These are phyloP conservation scores for Chlorociboria aeruginascens DNA, from an alignment of 495 filamentous ascomycete species.

Conservation along the genomic window DNA sequence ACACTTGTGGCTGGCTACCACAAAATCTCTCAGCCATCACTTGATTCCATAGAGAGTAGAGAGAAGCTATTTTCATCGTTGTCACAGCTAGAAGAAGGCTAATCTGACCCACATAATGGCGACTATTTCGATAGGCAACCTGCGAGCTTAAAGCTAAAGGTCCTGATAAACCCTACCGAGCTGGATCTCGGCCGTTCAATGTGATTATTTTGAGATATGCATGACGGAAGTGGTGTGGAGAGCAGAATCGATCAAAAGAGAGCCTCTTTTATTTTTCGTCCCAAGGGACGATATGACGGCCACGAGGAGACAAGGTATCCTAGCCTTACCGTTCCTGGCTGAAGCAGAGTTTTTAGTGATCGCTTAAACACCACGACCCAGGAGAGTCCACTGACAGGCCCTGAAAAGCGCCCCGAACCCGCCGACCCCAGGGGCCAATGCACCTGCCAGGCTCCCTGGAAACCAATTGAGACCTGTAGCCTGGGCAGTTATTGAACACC, in stretches of 20 bases:
- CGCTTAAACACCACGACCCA: slow-evolving; percentile 8
- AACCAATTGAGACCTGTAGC: not conserved
- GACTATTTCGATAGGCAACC: slow-evolving; percentile 11
- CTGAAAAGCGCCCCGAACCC: not conserved
- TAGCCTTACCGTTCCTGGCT: no score
- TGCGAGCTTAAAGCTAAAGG: slow-evolving; percentile 15
- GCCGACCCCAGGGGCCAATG: not conserved
- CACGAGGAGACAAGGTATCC: not conserved
- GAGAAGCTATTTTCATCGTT: slow-evolving; percentile 6
- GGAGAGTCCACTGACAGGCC: not conserved
- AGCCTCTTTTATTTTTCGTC: slow-evolving; percentile 8
- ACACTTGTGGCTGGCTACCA: slow-evolving; percentile 13
- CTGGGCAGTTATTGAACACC: not conserved
- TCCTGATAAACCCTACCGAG: slow-evolving; percentile 12
- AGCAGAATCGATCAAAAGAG: not conserved
- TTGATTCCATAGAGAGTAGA: not conserved
- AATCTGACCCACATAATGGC: slow-evolving; percentile 5
- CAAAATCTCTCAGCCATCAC: slow-evolving; percentile 11
- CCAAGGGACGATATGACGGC: not conserved
- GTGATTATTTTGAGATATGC: not conserved
- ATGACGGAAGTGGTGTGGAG: slow-evolving; percentile 2
- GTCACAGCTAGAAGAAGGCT: not conserved
- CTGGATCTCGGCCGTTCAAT: slow-evolving; percentile 2
- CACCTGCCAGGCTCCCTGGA: not conserved
- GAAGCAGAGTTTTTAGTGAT: not conserved